Conservation (phyloP, 257 asterid species). For the Lycium ferocissimum region DNA sequence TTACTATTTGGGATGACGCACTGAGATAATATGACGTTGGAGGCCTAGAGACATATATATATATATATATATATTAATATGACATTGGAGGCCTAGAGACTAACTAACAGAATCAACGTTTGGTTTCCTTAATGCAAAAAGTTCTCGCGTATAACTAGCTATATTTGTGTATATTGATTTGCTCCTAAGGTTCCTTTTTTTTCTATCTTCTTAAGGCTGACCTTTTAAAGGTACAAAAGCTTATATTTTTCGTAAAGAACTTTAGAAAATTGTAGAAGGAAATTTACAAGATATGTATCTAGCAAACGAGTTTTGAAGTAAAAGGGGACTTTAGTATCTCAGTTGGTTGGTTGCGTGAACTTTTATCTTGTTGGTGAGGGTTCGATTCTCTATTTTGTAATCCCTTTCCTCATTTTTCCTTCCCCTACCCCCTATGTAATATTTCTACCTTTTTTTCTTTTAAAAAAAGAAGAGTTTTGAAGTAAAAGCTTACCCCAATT, state of each 20-base stretch:
- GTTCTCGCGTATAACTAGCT: not conserved
- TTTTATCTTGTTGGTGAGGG: too few relatives aligned
- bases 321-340: too few relatives aligned
- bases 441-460: too few relatives aligned
- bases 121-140: slow-evolving; percentile 25
- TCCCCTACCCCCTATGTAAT: too few relatives aligned
- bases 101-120: not conserved
- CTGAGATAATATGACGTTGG: not conserved
- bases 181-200: not conserved
- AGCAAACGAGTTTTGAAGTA: too few relatives aligned
- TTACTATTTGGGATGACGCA: not conserved
- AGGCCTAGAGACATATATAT: too few relatives aligned
- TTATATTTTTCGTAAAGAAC: not conserved
- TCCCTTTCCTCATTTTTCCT: too few relatives aligned
- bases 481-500: too few relatives aligned
- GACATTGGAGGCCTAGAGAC: slow-evolving; percentile 7
- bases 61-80: not conserved
- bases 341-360: too few relatives aligned
- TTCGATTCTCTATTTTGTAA: too few relatives aligned
- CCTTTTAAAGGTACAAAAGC: slow-evolving; percentile 1
- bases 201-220: not conserved
- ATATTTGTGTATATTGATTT: not conserved
- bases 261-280: not conserved
- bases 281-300: not conserved
- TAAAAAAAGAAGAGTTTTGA: too few relatives aligned